Conservation (phyloP, 495 filamentous ascomycete species). For the Aspergillus panamensis region DNA sequence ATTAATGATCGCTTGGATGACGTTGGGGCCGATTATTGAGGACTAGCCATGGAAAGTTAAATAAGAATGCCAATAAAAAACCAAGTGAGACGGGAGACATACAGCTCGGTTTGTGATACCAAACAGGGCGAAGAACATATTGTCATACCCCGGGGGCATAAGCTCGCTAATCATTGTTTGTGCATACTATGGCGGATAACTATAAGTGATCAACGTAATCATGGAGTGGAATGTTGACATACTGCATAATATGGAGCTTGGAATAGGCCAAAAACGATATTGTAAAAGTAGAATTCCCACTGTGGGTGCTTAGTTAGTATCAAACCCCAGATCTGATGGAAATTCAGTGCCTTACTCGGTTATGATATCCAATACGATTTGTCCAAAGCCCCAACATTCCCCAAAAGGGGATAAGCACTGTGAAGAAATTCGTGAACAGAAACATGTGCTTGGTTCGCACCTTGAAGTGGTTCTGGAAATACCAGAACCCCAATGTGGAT, state of each 20-base stretch:
- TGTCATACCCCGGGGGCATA: constrained; percentile 49
- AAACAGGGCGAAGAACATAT: constrained; percentile 53
- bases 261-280: constrained; percentile 47
- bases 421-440: constrained; percentile 48
- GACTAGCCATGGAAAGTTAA: constrained; percentile 28
- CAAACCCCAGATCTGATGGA: background rate
- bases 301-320: constrained; percentile 16
- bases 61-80: background rate
- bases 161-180: constrained; percentile 55
- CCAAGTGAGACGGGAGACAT: constrained; percentile 15
- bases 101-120: constrained; percentile 51
- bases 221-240: background rate
- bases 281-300: constrained; percentile 53
- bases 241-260: constrained; percentile 52
- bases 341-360: constrained; percentile 28
- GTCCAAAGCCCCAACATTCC: constrained; percentile 52
- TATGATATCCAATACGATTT: constrained; percentile 43
- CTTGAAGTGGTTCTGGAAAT: constrained; percentile 47
- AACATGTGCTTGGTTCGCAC: constrained; percentile 50
- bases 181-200: constrained; percentile 33
- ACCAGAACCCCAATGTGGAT: constrained; percentile 51
- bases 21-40: constrained; percentile 49
- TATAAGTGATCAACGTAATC: background rate
- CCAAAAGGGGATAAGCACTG: constrained; percentile 48
- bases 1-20: constrained; percentile 50